Evolutionary conservation across 768 basidiomycete species (phyloP), one percentile per base, ranked within the genome.

Genomic region (Pleurotus salmoneostramineus): DNA sequence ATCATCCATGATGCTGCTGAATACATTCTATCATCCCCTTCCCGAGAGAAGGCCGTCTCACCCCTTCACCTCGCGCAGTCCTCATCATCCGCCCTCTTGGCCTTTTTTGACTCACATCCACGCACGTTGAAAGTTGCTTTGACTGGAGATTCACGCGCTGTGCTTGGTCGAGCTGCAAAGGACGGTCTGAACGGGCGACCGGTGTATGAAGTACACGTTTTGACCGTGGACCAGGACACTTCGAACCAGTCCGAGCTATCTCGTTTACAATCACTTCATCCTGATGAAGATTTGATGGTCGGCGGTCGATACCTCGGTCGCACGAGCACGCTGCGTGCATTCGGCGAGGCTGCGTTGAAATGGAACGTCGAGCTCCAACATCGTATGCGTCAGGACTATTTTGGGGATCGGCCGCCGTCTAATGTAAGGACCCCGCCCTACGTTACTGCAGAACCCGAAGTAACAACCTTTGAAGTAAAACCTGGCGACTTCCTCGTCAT

Each of bases 401-500:
- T 79, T 6, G 73, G 73, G 2, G 69, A 74, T 5, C 46, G 62
- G 0, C 66, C 66, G 5, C 68, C 59, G 8, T 57, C 67, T 6
- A 61, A 67, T 31, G 67, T 75, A 57, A 70, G 69, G 59, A 77
- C 77, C 0, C 78, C 76, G 6, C 78, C 80, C 0, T 80, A 81
- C 63, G 69, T 83, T 15, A 80, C 77, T 6, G 81, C 82, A 0
- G 75, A 77, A 59, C 83, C 83, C 2, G 79, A 77, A 49, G 72
- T 83, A 35, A 78, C 73, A n/a, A 71, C 73, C 1, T 69, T 73
- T 31, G 65, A 72, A 42, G 66, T 81, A 12, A 62, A 73, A 48
- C 73, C 76, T 1, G 78, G 77, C 33, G 81, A 81, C 61, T 84
- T 85, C 64, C 63, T 86, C 49, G 77, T 85, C 33, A 62, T 86